Percentiles rank a stretch among this genome's conserved stretches.
phyloP scores from a whole-genome alignment of 331 rosid species.

The Rhamnella rubrinervis region DNA sequence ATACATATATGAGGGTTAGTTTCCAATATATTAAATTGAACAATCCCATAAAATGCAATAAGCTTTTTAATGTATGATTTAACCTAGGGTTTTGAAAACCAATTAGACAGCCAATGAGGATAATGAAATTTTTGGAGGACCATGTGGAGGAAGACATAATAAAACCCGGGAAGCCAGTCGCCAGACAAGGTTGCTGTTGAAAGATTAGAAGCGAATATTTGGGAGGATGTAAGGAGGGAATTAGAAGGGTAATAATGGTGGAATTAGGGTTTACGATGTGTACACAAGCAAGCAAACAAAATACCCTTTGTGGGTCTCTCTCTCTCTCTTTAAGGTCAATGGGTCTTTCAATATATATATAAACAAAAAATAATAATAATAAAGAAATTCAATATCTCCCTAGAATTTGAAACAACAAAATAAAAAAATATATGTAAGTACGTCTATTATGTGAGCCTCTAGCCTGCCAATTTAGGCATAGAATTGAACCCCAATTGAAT shows the following conservation, averaged over 20 bases:
- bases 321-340: conserved; percentile 41
- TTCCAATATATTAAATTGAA: neutral
- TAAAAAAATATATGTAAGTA: conserved; percentile 11
- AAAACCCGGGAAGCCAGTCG: conserved; percentile 38
- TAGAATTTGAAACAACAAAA: conserved; percentile 33
- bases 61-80: neutral
- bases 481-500: neutral
- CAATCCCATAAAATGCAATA: neutral
- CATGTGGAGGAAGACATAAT: conserved; percentile 35
- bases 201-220: conserved; percentile 44
- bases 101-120: conserved; percentile 5
- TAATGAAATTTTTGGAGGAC: conserved; percentile 5
- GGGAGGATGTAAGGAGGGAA: conserved; percentile 37
- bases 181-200: conserved; percentile 47
- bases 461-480: conserved; percentile 38
- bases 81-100: conserved; percentile 40
- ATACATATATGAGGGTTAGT: neutral
- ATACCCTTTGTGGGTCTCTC: conserved; percentile 45
- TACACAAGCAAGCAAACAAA: conserved; percentile 47
- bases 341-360: conserved; percentile 8
- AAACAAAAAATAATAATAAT: neutral
- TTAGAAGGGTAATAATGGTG: conserved; percentile 22
- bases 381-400: conserved; percentile 30
- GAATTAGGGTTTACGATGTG: conserved; percentile 38
- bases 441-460: conserved; percentile 15